These are phyloP conservation scores for Flagelloscypha sp. DNA, from an alignment of 768 basidiomycete genomes.

Conservation along the genomic window DNA sequence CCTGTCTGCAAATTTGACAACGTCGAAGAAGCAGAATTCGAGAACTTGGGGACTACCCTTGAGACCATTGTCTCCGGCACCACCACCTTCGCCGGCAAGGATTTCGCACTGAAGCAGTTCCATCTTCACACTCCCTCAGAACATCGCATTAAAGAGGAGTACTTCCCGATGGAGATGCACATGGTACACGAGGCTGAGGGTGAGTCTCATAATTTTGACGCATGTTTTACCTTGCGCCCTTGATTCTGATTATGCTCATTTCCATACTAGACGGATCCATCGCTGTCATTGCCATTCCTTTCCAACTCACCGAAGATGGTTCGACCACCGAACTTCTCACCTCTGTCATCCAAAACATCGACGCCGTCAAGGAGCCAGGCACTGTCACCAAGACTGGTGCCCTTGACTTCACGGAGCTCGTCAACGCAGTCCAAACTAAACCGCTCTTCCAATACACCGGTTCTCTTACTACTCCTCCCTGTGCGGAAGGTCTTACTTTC, in stretches of 20 bases:
- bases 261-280: conserved; percentile 12
- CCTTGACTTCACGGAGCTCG: conserved; percentile 10
- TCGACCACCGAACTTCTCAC: conserved; percentile 11
- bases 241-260: too few species aligned
- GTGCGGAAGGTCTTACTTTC: conserved; percentile 12
- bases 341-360: conserved; percentile 9
- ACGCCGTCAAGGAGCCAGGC: conserved; percentile 7
- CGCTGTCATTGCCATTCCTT: conserved; percentile 11
- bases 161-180: conserved; percentile 14
- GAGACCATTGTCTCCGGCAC: conserved; percentile 10
- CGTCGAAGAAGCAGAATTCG: conserved; percentile 12
- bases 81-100: conserved; percentile 10
- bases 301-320: conserved; percentile 13
- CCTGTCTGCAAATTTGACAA: conserved; percentile 7
- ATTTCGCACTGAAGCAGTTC: conserved; percentile 12
- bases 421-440: conserved; percentile 7
- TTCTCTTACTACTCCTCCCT: conserved; percentile 13
- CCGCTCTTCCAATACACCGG: conserved; percentile 12
- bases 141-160: conserved; percentile 13
- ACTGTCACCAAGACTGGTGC: conserved; percentile 9
- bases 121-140: conserved; percentile 13
- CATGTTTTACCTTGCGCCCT: background rate
- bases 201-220: background rate
- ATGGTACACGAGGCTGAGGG: conserved; percentile 12
- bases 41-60: conserved; percentile 12